Evolutionary conservation across 306 rosid species (phyloP).

Genomic region (Trifolium fragiferum): DNA sequence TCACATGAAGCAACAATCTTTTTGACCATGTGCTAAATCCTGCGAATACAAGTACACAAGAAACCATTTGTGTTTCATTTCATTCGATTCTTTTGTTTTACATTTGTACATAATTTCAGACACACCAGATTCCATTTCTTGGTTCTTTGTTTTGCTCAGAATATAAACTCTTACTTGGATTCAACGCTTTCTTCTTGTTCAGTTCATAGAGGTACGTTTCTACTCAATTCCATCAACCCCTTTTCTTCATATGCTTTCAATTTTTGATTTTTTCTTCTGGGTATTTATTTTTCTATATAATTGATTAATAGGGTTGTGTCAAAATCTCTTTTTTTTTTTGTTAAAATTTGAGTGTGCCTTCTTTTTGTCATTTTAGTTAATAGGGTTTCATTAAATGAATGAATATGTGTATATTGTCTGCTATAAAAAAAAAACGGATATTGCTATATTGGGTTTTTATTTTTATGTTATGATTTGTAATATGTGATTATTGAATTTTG

Average conservation of each 20-base stretch:
- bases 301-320: neutral
- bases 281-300: neutral
- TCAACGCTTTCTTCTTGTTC: slow-evolving; percentile 44
- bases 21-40: slow-evolving; percentile 12
- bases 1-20: slow-evolving; percentile 25
- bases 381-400: slow-evolving; percentile 15
- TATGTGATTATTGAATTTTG: neutral
- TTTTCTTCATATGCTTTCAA: neutral
- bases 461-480: neutral
- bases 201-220: slow-evolving; percentile 43
- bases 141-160: neutral
- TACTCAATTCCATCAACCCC: neutral
- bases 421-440: neutral
- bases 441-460: slow-evolving; percentile 16
- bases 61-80: slow-evolving; percentile 11
- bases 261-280: neutral
- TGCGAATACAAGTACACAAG: neutral
- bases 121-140: slow-evolving; percentile 21
- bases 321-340: neutral
- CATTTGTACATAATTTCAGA: neutral
- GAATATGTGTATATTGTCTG: neutral
- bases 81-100: neutral
- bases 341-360: slow-evolving; percentile 25
- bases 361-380: no score
- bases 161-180: slow-evolving; percentile 30